phyloP scores from a whole-genome alignment of 2,329 filamentous ascomycete species.

The Ophiosphaerella korrae region DNA sequence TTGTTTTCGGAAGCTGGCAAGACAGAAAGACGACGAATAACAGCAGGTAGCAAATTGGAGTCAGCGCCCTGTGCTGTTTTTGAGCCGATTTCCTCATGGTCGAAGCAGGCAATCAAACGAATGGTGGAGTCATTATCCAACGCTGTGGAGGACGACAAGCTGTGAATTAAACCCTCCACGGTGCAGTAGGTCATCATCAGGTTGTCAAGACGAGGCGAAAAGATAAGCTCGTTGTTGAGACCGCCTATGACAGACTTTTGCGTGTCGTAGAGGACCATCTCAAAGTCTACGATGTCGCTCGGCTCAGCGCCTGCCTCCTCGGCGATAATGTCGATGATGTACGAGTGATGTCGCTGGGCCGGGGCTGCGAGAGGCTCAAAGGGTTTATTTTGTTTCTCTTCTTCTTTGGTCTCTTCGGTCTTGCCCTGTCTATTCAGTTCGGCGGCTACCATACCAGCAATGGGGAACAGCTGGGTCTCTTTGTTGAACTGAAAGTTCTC shows the following conservation, averaged over 20 bases:
- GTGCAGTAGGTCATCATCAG: constrained; percentile 96
- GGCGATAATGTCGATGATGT: constrained; percentile 83
- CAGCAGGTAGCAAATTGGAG: constrained; percentile 86
- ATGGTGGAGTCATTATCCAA: constrained; percentile 80
- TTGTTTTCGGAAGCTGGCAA: constrained; percentile 66
- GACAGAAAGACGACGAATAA: constrained; percentile 84
- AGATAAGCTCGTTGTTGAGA: constrained; percentile 91
- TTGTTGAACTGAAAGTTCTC: constrained; percentile 93
- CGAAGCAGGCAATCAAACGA: constrained; percentile 91
- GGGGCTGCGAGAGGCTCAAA: constrained; percentile 80
- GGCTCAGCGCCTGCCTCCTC: constrained; percentile 73
- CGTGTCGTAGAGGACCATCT: constrained; percentile 95
- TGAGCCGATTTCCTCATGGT: constrained; percentile 97
- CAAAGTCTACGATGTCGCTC: constrained; percentile 84
- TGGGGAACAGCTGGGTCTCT: constrained; percentile 93
- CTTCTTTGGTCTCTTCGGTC: constrained; percentile 54
- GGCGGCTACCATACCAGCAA: constrained; percentile 82
- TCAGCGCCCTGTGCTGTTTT: constrained; percentile 90
- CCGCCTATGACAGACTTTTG: constrained; percentile 90
- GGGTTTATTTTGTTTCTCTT: constrained; percentile 47
- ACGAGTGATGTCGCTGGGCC: constrained; percentile 84
- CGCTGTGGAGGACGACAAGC: constrained; percentile 65
- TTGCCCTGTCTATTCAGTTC: constrained; percentile 80
- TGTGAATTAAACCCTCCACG: constrained; percentile 82
- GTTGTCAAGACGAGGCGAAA: constrained; percentile 94